Evolutionary conservation across 345 rosid genomes (phyloP).

Genomic region (Brassica carinata): DNA sequence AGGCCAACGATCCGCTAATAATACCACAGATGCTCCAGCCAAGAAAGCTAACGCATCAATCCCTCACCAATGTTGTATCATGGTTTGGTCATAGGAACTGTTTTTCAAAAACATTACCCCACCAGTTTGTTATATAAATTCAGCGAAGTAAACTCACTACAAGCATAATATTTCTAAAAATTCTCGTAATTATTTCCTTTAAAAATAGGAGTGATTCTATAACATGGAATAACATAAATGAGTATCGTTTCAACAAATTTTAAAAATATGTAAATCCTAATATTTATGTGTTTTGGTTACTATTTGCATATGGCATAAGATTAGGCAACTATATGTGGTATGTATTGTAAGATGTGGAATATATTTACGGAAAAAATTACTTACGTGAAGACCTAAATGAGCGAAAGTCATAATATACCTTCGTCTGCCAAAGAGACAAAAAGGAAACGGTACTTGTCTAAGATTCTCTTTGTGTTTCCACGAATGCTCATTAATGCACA

Average conservation of each 20-base stretch:
- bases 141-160: not conserved
- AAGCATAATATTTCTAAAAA: not conserved
- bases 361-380: not conserved
- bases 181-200: too few relatives aligned
- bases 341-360: too few relatives aligned
- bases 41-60: not conserved
- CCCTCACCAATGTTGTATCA: not conserved
- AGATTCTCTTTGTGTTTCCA: slow-evolving; percentile 11
- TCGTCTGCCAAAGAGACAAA: not conserved
- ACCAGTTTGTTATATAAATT: not conserved
- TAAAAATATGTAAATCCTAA: too few relatives aligned
- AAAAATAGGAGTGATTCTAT: not conserved
- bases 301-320: too few relatives aligned
- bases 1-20: too few relatives aligned
- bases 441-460: not conserved
- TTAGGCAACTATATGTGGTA: too few relatives aligned
- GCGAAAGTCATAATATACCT: not conserved
- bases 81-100: not conserved
- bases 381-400: not conserved
- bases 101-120: not conserved
- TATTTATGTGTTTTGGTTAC: too few relatives aligned
- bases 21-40: not conserved
- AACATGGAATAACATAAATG: too few relatives aligned
- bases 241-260: too few relatives aligned
- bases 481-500: slow-evolving; percentile 20